A percentile compares a stretch with the other conserved stretches of the same genome.
These are phyloP conservation scores for Fagopyrum esculentum DNA, from an alignment of 148 eudicot genomes.

Conservation along the genomic window DNA sequence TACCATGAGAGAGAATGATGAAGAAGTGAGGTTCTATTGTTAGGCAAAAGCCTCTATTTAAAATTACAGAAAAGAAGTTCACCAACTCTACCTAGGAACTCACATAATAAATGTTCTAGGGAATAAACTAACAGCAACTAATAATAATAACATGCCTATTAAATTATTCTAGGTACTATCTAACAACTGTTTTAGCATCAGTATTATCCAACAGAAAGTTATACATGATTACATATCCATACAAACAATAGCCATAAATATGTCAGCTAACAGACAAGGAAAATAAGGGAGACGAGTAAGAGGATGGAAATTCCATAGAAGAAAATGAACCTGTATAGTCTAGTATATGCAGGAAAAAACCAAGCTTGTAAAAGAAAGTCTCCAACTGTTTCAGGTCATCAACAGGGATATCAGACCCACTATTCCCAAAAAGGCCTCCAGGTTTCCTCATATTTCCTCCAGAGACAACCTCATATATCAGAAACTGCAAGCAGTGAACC, in stretches of 20 bases:
- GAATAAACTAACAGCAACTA: too few relatives aligned
- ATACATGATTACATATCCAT: background rate
- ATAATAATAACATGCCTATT: too few relatives aligned
- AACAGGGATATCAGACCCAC: slow-evolving; percentile 79
- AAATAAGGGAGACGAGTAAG: background rate
- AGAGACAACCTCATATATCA: slow-evolving; percentile 94
- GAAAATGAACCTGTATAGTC: slow-evolving; percentile 74
- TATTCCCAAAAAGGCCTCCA: slow-evolving; percentile 91
- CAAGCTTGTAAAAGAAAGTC: slow-evolving; percentile 97
- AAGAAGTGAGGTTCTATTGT: too few relatives aligned
- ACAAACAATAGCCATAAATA: background rate
- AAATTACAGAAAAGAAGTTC: too few relatives aligned
- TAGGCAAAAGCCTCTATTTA: too few relatives aligned
- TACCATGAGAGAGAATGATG: too few relatives aligned
- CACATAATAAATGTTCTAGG: too few relatives aligned
- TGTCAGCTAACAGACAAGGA: background rate
- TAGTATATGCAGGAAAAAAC: slow-evolving; percentile 85
- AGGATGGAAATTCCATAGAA: background rate
- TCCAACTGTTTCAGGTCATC: slow-evolving; percentile 91
- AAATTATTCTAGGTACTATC: too few relatives aligned
- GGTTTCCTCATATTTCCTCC: slow-evolving; percentile 95
- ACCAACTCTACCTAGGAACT: too few relatives aligned
- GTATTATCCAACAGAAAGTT: too few relatives aligned
- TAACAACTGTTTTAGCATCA: too few relatives aligned
- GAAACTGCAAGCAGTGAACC: slow-evolving; percentile 96